Conservation (phyloP, 139 green algal species). For the Chlorella sorokiniana region DNA sequence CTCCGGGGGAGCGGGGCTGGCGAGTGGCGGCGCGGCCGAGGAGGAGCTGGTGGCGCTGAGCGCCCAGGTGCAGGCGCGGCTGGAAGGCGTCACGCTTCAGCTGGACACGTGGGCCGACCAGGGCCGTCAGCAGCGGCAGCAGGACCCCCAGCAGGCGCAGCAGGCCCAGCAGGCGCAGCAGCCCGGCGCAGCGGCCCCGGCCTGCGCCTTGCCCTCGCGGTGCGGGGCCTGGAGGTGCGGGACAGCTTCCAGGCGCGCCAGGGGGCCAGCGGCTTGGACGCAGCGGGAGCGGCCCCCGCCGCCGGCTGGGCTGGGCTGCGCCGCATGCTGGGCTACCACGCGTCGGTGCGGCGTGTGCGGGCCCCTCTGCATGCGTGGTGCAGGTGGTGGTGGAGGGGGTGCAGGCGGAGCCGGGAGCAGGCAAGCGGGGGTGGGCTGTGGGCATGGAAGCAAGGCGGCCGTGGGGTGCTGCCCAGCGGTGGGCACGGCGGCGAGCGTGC, state of each 20-base stretch:
- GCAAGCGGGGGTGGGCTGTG: neutral
- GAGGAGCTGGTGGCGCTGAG: conserved; percentile 26
- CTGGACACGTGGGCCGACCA: conserved; percentile 4
- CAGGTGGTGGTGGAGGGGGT: conserved; percentile 63
- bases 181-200: neutral
- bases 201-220: neutral
- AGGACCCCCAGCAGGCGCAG: neutral
- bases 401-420: conserved; percentile 41
- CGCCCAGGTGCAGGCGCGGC: conserved; percentile 18
- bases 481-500: neutral
- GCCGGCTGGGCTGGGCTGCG: conserved; percentile 11
- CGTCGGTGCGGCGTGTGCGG: conserved; percentile 1
- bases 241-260: conserved; percentile 29
- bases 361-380: conserved; percentile 25
- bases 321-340: conserved; percentile 34
- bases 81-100: conserved; percentile 14
- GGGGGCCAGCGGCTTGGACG: neutral
- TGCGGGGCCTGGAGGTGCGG: conserved; percentile 13
- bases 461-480: neutral
- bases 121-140: neutral
- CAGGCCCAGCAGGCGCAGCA: neutral
- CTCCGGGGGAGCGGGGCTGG: neutral
- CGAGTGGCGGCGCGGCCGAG: neutral
- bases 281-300: neutral
- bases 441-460: neutral